Conservation (phyloP, 2,329 filamentous ascomycete genomes). For the Pestalotiopsis sp. region DNA sequence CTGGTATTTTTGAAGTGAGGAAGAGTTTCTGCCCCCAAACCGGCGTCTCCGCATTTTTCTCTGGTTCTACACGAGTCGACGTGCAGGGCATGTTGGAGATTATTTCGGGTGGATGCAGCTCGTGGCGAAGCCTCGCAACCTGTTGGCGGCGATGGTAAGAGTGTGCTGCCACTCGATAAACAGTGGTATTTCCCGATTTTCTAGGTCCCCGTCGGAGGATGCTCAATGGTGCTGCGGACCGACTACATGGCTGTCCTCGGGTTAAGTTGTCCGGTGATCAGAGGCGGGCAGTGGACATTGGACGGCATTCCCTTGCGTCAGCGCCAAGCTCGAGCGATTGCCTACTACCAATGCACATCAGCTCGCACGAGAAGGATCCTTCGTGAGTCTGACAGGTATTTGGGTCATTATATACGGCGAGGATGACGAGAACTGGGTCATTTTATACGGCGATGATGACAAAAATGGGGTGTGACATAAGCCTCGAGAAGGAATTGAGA, state of each 20-base stretch:
- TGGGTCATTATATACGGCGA: neutral
- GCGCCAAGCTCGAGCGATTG: neutral
- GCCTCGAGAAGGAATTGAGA: neutral
- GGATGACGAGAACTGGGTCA: neutral
- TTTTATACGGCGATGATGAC: neutral
- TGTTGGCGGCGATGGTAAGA: neutral
- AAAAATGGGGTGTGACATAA: neutral
- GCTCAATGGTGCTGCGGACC: neutral
- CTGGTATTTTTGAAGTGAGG: neutral
- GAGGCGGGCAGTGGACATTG: neutral
- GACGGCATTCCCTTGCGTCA: neutral
- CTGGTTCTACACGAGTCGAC: neutral
- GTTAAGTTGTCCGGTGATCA: neutral
- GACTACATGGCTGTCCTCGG: neutral
- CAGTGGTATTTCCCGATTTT: neutral
- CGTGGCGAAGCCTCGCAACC: neutral
- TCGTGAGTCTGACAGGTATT: neutral
- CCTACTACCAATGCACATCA: neutral
- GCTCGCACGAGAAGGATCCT: neutral
- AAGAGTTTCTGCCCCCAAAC: neutral
- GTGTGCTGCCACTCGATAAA: neutral
- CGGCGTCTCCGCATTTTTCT: neutral
- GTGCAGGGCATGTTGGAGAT: neutral
- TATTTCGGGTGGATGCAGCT: neutral
- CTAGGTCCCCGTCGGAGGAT: neutral